phyloP scores from a whole-genome alignment of 495 filamentous ascomycete species.

The Rhypophila decipiens region DNA sequence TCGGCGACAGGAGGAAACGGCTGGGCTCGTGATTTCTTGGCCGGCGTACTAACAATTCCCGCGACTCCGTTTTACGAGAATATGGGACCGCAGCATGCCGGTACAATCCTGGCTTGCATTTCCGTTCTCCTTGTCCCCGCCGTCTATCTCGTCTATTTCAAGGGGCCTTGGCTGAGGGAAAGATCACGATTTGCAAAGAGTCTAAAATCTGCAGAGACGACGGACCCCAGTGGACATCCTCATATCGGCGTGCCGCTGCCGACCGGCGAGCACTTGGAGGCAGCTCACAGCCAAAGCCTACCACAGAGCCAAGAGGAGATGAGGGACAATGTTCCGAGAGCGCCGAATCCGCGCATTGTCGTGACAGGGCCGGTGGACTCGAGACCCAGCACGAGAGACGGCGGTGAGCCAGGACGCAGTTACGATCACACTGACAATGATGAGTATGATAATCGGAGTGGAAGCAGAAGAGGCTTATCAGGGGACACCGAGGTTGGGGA shows the following conservation, averaged over 20 bases:
- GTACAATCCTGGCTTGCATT: constrained; percentile 65
- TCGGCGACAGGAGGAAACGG: constrained; percentile 73
- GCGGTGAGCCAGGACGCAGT: too few species aligned
- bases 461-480: too few species aligned
- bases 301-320: too few species aligned
- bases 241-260: constrained; percentile 3
- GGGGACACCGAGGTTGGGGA: too few species aligned
- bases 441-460: too few species aligned
- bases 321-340: too few species aligned
- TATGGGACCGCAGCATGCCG: constrained; percentile 60
- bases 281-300: too few species aligned
- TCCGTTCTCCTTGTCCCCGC: constrained; percentile 62
- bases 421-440: too few species aligned
- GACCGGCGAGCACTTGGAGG: constrained; percentile 5
- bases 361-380: too few species aligned
- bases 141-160: constrained; percentile 73
- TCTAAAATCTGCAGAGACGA: constrained; percentile 31
- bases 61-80: constrained; percentile 66
- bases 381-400: too few species aligned
- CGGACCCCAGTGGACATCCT: constrained; percentile 4
- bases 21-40: constrained; percentile 70
- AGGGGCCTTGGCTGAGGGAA: constrained; percentile 61
- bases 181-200: constrained; percentile 70
- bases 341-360: too few species aligned
- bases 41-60: constrained; percentile 68